phyloP scores from a whole-genome alignment of 164 flowering plant genomes.

The Warburgia ugandensis region DNA sequence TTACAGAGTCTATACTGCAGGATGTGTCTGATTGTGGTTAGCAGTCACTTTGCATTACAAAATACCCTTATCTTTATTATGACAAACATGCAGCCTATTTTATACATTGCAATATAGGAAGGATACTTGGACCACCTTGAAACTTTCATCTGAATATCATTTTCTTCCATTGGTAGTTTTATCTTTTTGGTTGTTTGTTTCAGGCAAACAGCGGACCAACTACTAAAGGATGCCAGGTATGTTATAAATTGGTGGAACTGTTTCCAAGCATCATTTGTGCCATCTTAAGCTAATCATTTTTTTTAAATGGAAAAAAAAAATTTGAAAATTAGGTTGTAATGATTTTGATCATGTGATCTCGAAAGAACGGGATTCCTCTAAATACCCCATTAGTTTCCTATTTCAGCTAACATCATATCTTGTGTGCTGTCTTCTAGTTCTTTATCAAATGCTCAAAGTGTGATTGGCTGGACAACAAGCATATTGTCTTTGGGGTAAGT shows the following conservation, averaged over 20 bases:
- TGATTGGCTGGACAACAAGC: conserved; percentile 99
- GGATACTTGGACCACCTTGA: too few species aligned
- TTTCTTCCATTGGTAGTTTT: too few species aligned
- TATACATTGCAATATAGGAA: too few species aligned
- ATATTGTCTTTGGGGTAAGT: conserved; percentile 97
- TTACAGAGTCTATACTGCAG: too few species aligned
- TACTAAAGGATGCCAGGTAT: conserved; percentile 94
- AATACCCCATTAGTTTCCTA: background rate
- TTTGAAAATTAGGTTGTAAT: background rate
- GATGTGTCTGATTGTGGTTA: too few species aligned
- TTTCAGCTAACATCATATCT: background rate
- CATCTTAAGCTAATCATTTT: background rate
- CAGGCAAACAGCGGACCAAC: conserved; percentile 97
- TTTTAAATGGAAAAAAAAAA: background rate
- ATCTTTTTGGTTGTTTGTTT: conserved; percentile 11
- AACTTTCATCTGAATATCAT: too few species aligned
- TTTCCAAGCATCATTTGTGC: background rate
- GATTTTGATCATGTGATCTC: background rate
- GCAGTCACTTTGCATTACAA: too few species aligned
- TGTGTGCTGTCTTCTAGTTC: conserved; percentile 21
- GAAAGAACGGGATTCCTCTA: background rate
- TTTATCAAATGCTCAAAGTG: conserved; percentile 53
- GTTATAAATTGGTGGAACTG: background rate
- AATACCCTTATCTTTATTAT: too few species aligned
- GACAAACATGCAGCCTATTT: too few species aligned